Percentiles rank a stretch among this genome's conserved stretches.
Evolutionary conservation across 352 stramenopile genomes (phyloP).

Genomic region (Ophiocytium majus): DNA sequence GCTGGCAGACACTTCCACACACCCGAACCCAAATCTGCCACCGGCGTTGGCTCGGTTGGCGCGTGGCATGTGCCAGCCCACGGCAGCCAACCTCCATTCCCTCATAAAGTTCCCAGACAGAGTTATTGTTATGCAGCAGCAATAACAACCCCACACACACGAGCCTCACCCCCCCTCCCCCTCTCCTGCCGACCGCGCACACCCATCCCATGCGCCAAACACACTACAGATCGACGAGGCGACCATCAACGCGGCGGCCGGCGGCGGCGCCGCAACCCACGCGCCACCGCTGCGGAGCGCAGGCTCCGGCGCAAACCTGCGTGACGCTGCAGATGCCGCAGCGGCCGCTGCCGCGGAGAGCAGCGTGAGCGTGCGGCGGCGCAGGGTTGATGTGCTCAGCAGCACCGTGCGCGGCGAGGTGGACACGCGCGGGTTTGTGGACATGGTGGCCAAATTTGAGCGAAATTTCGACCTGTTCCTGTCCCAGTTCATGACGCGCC

Average conservation of each 20-base stretch:
- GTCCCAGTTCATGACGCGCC: slow-evolving; percentile 5
- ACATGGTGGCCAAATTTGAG: slow-evolving; percentile 13
- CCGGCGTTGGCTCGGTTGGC: too few species aligned
- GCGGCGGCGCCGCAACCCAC: neutral
- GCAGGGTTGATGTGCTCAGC: neutral
- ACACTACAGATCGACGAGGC: neutral
- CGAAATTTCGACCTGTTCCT: slow-evolving; percentile 15
- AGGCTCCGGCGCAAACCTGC: neutral
- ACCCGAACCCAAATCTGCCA: too few species aligned
- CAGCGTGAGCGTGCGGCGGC: neutral
- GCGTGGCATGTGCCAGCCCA: too few species aligned
- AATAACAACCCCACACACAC: too few species aligned
- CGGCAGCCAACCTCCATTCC: too few species aligned
- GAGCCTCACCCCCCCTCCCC: too few species aligned
- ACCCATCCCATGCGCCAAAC: too few species aligned
- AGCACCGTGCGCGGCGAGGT: neutral
- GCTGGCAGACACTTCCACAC: too few species aligned
- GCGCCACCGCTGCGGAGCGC: neutral
- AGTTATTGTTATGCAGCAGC: too few species aligned
- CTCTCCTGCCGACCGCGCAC: too few species aligned
- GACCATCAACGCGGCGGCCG: slow-evolving; percentile 4
- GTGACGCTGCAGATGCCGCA: neutral
- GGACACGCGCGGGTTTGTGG: neutral
- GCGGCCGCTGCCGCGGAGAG: neutral
- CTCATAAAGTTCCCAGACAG: too few species aligned